Conservation (phyloP, 83 land plant genomes). For the Diphasiastrum complanatum region DNA sequence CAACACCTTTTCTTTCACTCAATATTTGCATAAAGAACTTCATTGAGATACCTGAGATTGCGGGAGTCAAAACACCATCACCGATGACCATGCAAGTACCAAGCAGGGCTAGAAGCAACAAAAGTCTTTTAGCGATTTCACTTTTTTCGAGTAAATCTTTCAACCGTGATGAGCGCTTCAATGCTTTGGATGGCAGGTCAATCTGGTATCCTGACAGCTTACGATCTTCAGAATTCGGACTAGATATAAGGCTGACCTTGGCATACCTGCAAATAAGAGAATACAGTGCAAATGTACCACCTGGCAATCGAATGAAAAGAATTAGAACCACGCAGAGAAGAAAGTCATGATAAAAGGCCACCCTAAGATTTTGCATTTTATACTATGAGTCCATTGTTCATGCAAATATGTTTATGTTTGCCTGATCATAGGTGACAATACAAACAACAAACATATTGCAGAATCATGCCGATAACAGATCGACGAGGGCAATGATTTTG, state of each 20-base stretch:
- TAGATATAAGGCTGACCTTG: not conserved
- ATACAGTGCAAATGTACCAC: conserved; percentile 14
- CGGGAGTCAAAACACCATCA: conserved; percentile 9
- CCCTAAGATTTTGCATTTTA: too few species aligned
- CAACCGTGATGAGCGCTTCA: not conserved
- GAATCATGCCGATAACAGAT: too few species aligned
- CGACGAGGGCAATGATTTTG: not conserved
- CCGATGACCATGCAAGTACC: conserved; percentile 14
- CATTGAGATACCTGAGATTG: conserved; percentile 3
- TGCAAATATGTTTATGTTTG: too few species aligned
- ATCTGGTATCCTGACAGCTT: conserved; percentile 1
- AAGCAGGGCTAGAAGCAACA: conserved; percentile 3
- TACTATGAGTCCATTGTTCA: too few species aligned
- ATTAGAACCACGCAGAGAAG: not conserved
- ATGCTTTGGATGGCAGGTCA: not conserved
- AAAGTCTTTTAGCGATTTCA: not conserved
- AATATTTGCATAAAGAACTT: not conserved
- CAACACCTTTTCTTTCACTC: too few species aligned
- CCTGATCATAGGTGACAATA: too few species aligned
- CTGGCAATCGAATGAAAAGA: not conserved
- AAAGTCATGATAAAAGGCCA: too few species aligned
- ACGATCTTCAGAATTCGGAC: not conserved
- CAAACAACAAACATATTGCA: too few species aligned
- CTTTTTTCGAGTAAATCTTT: conserved; percentile 9
- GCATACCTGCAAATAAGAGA: conserved; percentile 7